phyloP scores from a whole-genome alignment of 495 filamentous ascomycete species.

The Copromyces sp. region DNA sequence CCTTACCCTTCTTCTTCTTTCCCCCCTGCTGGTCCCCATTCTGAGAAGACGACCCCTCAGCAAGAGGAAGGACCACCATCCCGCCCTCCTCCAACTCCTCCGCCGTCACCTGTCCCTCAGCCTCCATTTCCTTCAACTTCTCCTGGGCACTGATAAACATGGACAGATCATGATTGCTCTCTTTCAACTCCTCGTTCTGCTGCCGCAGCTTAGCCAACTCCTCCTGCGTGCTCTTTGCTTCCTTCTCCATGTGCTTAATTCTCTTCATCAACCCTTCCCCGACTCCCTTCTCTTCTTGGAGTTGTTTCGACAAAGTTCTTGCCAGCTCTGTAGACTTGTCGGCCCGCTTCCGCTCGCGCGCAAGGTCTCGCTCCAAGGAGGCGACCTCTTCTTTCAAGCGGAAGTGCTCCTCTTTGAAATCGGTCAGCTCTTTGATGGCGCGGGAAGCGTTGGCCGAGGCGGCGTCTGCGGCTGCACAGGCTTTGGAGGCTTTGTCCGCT shows the following conservation, averaged over 20 bases:
- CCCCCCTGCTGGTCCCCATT: conserved; percentile 1
- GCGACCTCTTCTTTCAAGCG: conserved; percentile 50
- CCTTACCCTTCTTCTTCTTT: conserved; percentile 46
- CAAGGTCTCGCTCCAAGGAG: conserved; percentile 56
- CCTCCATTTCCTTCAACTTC: conserved; percentile 61
- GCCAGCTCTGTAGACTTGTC: conserved; percentile 67
- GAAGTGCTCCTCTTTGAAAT: conserved; percentile 45
- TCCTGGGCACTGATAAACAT: conserved; percentile 82
- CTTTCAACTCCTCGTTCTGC: conserved; percentile 55
- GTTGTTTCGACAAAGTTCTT: conserved; percentile 61
- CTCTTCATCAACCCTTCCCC: conserved; percentile 66
- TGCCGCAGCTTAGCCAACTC: conserved; percentile 39
- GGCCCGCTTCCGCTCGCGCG: conserved; percentile 55
- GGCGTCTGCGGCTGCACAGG: conserved; percentile 52
- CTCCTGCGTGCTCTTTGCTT: conserved; percentile 41
- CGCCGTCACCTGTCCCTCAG: conserved; percentile 50
- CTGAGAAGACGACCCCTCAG: conserved; percentile 21
- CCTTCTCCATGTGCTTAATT: conserved; percentile 55
- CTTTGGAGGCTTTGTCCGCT: conserved; percentile 78
- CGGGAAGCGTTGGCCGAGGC: conserved; percentile 46
- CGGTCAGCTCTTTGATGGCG: conserved; percentile 38
- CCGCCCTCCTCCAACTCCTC: conserved; percentile 41
- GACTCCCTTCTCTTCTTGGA: conserved; percentile 82
- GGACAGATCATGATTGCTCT: conserved; percentile 80
- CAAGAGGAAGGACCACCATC: conserved; percentile 30